Conservation (phyloP, 179 eudicot species). For the Amaranthus tricolor region DNA sequence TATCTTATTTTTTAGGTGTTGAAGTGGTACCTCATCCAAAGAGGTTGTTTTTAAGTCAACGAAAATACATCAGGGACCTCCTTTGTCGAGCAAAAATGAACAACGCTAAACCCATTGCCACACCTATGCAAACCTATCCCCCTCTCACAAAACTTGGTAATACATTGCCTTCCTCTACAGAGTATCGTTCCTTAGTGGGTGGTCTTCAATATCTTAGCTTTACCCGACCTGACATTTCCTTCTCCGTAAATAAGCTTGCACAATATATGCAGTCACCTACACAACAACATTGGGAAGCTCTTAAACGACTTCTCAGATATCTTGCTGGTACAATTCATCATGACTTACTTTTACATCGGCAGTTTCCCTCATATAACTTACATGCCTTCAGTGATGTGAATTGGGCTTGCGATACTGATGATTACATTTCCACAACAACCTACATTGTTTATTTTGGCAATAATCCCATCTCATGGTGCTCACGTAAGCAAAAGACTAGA, state of each 20-base stretch:
- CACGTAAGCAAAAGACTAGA: neutral
- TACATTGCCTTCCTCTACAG: neutral
- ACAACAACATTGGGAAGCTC: neutral
- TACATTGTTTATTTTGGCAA: neutral
- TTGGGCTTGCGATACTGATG: too few relatives aligned
- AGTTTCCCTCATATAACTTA: too few relatives aligned
- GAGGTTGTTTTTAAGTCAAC: neutral
- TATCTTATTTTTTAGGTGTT: neutral
- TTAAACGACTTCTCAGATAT: neutral
- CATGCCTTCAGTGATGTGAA: too few relatives aligned
- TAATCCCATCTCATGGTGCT: neutral
- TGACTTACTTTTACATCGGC: neutral
- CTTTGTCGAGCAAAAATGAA: neutral
- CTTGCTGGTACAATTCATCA: neutral
- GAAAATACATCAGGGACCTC: neutral
- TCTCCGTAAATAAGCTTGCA: too few relatives aligned
- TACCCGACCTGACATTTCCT: too few relatives aligned
- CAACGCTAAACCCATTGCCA: neutral
- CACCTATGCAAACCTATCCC: neutral
- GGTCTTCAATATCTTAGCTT: too few relatives aligned
- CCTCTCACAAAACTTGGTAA: neutral
- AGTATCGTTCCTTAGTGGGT: too few relatives aligned
- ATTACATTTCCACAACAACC: neutral
- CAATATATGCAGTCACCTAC: too few relatives aligned
- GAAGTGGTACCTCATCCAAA: neutral